A percentile compares a stretch with the other conserved stretches of the same genome.
Conservation (phyloP, 1,139 yeast species). For the Geotrichum australiense region DNA sequence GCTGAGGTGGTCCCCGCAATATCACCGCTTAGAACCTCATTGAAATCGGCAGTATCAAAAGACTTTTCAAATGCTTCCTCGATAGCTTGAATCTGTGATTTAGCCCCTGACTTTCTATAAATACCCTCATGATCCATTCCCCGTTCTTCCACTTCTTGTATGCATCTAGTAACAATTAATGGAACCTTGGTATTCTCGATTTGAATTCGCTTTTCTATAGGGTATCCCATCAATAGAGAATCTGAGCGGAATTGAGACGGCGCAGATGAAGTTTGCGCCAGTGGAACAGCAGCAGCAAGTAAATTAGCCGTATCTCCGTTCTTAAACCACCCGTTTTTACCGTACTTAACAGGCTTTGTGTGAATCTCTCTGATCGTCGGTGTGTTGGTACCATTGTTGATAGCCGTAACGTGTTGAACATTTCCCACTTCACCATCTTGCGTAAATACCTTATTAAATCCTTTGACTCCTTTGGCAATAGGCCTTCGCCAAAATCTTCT, state of each 20-base stretch:
- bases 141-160: conserved; percentile 68
- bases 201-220: conserved; percentile 34
- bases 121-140: conserved; percentile 78
- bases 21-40: conserved; percentile 54
- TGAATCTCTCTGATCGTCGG: conserved; percentile 12
- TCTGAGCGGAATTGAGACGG: conserved; percentile 4
- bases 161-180: conserved; percentile 60
- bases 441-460: conserved; percentile 33
- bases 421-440: conserved; percentile 17
- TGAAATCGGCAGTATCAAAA: conserved; percentile 24
- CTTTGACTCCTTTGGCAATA: conserved; percentile 33
- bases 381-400: conserved; percentile 11
- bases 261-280: background rate
- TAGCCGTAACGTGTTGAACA: conserved; percentile 19
- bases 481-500: conserved; percentile 36
- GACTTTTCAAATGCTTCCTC: conserved; percentile 38
- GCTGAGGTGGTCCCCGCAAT: conserved; percentile 84
- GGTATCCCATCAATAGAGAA: conserved; percentile 24
- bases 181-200: conserved; percentile 64
- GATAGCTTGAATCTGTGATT: conserved; percentile 58
- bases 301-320: conserved; percentile 4
- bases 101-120: conserved; percentile 85
- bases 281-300: background rate
- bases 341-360: conserved; percentile 8
- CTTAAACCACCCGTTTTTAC: conserved; percentile 19